Conservation (phyloP, 176 grass and related monocot genomes). For the Chloris gayana region DNA sequence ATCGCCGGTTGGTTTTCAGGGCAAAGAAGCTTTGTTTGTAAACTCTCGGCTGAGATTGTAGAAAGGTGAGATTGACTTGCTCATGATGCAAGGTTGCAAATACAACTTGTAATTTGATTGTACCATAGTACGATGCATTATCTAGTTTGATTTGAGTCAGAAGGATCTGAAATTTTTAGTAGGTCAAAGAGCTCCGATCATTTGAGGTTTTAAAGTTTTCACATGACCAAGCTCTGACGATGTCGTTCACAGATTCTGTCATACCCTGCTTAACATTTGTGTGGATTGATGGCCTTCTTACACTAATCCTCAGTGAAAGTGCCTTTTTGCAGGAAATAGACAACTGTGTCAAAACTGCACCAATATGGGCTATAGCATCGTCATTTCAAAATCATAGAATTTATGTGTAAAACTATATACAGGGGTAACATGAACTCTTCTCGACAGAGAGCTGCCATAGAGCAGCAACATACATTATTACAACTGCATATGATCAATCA, state of each 20-base stretch:
- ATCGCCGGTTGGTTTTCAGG: background rate
- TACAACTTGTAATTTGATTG: too few species aligned
- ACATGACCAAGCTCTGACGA: background rate
- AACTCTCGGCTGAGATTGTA: conserved; percentile 28
- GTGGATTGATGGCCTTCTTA: background rate
- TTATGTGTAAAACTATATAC: conserved; percentile 9
- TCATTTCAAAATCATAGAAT: background rate
- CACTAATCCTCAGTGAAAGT: background rate
- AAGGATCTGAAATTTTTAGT: too few species aligned
- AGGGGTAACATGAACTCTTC: conserved; percentile 16
- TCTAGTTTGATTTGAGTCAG: too few species aligned
- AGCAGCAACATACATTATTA: conserved; percentile 28
- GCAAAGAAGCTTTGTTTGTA: conserved; percentile 22
- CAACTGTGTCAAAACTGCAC: background rate
- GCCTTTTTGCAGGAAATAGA: background rate
- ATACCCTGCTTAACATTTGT: background rate
- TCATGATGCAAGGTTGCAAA: conserved; percentile 29
- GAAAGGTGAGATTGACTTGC: conserved; percentile 34
- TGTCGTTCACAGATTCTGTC: too few species aligned
- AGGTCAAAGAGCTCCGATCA: too few species aligned
- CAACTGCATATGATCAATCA: conserved; percentile 6
- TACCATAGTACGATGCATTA: too few species aligned
- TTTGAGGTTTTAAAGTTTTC: background rate
- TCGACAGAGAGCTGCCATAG: conserved; percentile 14
- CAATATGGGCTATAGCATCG: background rate